Conservation (phyloP, 768 basidiomycete species). For the Pulveroboletus ravenelii region DNA sequence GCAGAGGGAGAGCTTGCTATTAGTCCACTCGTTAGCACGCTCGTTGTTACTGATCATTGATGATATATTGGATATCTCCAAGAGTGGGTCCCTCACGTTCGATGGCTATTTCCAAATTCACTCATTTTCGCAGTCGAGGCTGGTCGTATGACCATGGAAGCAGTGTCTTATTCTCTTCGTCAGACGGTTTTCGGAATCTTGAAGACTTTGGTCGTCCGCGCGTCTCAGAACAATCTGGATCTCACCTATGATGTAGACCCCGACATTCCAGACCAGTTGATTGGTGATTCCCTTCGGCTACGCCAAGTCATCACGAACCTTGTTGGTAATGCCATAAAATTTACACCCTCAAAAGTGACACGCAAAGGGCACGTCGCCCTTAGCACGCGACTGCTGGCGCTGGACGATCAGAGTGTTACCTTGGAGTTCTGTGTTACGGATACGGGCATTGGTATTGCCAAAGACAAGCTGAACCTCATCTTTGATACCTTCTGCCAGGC, state of each 20-base stretch:
- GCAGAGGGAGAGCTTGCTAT: slow-evolving; percentile 90
- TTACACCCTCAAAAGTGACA: slow-evolving; percentile 77
- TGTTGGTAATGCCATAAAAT: slow-evolving; percentile 96
- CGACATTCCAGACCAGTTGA: slow-evolving; percentile 93
- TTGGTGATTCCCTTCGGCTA: slow-evolving; percentile 92
- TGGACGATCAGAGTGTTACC: slow-evolving; percentile 81
- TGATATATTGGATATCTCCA: slow-evolving; percentile 98
- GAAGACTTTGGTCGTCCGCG: slow-evolving; percentile 96
- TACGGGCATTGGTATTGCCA: slow-evolving; percentile 97
- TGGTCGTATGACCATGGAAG: slow-evolving; percentile 99
- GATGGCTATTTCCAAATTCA: background rate
- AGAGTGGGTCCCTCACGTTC: slow-evolving; percentile 65
- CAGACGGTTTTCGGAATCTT: slow-evolving; percentile 95
- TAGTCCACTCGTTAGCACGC: slow-evolving; percentile 92
- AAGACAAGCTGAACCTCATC: slow-evolving; percentile 96
- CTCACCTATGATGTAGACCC: slow-evolving; percentile 95
- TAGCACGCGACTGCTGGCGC: slow-evolving; percentile 71
- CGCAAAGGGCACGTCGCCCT: slow-evolving; percentile 88
- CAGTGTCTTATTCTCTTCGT: slow-evolving; percentile 96
- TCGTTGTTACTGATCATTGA: slow-evolving; percentile 95
- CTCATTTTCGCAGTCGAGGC: slow-evolving; percentile 71
- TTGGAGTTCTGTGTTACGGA: slow-evolving; percentile 97
- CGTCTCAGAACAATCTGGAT: slow-evolving; percentile 93
- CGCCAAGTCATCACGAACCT: slow-evolving; percentile 95
- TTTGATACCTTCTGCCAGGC: slow-evolving; percentile 99